Evolutionary conservation across 164 flowering plant species (phyloP), one percentile per base, ranked within the genome.

Genomic region (Tinospora cordifolia): DNA sequence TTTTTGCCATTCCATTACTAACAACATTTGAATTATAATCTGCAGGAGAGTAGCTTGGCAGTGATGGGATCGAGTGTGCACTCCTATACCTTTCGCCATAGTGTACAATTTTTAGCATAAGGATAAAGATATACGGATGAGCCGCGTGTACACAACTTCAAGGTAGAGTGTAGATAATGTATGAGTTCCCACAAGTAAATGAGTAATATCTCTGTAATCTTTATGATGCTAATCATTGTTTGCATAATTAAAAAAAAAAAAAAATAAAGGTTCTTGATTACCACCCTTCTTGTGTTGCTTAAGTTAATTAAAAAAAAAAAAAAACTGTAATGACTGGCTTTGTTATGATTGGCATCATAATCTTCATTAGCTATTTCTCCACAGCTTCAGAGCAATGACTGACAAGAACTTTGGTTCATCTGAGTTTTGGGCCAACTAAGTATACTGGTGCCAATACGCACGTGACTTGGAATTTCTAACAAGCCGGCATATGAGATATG

Each of bases 71-170:
- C 34, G 57, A 69, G 19, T 39, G 34, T 39, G 27, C 24, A 13
- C 13, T 40, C 34, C 6, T 2, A 25, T 34, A 59, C 26, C 19
- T 44, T 40, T 38, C 57, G 44, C 63, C 41, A 25, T 7, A 30
- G 26, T n/a, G 36, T 36, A 27, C 30, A 27, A 69, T 54, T 57
- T 25, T 11, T 49, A 46, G 54, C 26, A 15, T 2, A 69, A 34
- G 21, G 25, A 46, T 64, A 47, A 6, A 51, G 47, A 47, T 69
- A 57, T 58, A 69, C 68, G 65, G 47, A 57, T 24, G 63, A 74
- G 70, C 63, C n/a, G 44, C 21, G 27, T 8, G 38, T 57, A 39
- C 40, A 14, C 44, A 12, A 7, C 13, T 38, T 63, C 13, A 14
- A 51, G 41, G 2, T 40, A 64, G 62, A 64, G 62, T 57, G 63